Evolutionary conservation across 495 filamentous ascomycete genomes (phyloP), one percentile per base, ranked within the genome.

Genomic region (Apodospora peruviana): DNA sequence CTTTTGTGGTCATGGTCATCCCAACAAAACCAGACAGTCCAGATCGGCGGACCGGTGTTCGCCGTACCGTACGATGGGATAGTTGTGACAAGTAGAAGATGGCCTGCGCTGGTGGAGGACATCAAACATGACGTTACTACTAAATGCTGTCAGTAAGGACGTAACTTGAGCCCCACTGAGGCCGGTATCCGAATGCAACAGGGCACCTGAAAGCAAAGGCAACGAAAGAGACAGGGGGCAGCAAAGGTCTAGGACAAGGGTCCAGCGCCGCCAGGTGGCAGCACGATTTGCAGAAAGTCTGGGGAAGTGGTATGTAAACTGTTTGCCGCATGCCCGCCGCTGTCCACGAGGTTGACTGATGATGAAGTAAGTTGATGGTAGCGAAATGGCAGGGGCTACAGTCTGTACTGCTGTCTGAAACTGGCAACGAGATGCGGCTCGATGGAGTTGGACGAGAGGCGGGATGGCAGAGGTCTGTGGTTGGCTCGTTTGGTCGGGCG

Each of bases 121-220:
- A 60, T 60, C 57, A 63, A 63, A 63, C 60, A 52, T 37, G 37
- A 40, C 37, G 41, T 22, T 41, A n/a, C n/a, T n/a, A n/a, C n/a
- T n/a, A n/a, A n/a, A n/a, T n/a, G n/a, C n/a, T n/a, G n/a, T n/a
- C n/a, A n/a, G n/a, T n/a, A n/a, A n/a, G n/a, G n/a, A n/a, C n/a
- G n/a, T n/a, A n/a, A n/a, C n/a, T n/a, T n/a, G n/a, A n/a, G n/a
- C n/a, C n/a, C n/a, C n/a, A n/a, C n/a, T n/a, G n/a, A n/a, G n/a
- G n/a, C n/a, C n/a, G n/a, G n/a, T 40, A 38, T 45, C 17, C 25
- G 23, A 27, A 25, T 32, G 48, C 44, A 41, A 25, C 36, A 39
- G n/a, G n/a, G n/a, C n/a, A n/a, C n/a, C n/a, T n/a, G n/a, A n/a
- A n/a, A n/a, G n/a, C n/a, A n/a, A n/a, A n/a, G n/a, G n/a, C n/a